Evolutionary conservation across 352 stramenopile species (phyloP).

Genomic region (Salisapilia sapeloensis): DNA sequence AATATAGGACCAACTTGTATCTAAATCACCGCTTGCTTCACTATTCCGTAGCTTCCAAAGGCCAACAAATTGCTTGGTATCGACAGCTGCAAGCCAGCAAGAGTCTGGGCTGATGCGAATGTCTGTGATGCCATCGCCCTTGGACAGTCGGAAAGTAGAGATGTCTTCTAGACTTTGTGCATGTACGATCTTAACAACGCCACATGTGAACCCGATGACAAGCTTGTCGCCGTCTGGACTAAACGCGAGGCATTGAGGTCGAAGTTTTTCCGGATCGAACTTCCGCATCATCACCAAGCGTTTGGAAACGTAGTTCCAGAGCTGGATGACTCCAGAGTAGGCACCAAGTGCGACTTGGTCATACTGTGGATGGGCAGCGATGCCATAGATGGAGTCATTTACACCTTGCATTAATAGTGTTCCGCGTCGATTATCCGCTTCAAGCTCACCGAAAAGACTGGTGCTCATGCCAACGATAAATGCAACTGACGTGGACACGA

Average conservation of each 20-base stretch:
- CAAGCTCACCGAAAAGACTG: slow-evolving; percentile 71
- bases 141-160: slow-evolving; percentile 38
- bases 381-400: slow-evolving; percentile 65
- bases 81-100: slow-evolving; percentile 58
- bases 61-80: slow-evolving; percentile 51
- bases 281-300: slow-evolving; percentile 69
- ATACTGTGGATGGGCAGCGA: slow-evolving; percentile 62
- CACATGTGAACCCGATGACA: slow-evolving; percentile 77
- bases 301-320: slow-evolving; percentile 84
- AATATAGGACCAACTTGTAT: slow-evolving; percentile 70
- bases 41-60: slow-evolving; percentile 22
- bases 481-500: slow-evolving; percentile 72
- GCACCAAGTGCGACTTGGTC: slow-evolving; percentile 65
- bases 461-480: slow-evolving; percentile 79
- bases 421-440: slow-evolving; percentile 66
- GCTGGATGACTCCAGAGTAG: slow-evolving; percentile 69
- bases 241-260: slow-evolving; percentile 72
- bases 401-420: slow-evolving; percentile 86
- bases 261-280: slow-evolving; percentile 34
- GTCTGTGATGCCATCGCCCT: slow-evolving; percentile 47
- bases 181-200: slow-evolving; percentile 73
- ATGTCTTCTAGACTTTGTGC: slow-evolving; percentile 62
- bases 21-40: neutral
- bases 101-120: slow-evolving; percentile 59
- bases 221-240: slow-evolving; percentile 57